Conservation (phyloP, 495 filamentous ascomycete species). For the Aspergillus biplanus region DNA sequence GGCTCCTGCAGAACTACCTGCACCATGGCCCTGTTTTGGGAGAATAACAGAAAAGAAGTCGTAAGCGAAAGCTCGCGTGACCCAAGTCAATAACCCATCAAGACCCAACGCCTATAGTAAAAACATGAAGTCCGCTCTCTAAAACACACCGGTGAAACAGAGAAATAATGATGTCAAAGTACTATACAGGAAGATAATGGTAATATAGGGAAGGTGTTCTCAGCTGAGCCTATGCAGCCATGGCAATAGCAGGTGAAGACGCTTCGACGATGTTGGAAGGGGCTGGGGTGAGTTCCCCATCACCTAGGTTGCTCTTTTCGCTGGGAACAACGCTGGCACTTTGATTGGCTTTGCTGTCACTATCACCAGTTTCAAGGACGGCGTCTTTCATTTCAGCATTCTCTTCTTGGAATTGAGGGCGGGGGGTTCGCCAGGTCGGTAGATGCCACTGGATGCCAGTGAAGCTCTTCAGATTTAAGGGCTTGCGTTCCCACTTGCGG, state of each 20-base stretch:
- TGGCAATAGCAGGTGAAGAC: slow-evolving; percentile 51
- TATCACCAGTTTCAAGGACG: slow-evolving; percentile 58
- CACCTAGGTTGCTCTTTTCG: slow-evolving; percentile 71
- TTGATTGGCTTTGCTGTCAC: slow-evolving; percentile 77
- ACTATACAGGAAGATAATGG: slow-evolving; percentile 28
- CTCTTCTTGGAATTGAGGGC: slow-evolving; percentile 42
- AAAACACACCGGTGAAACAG: slow-evolving; percentile 15
- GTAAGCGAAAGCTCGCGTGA: slow-evolving; percentile 15
- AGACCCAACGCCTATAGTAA: slow-evolving; percentile 21
- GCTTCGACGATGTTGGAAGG: slow-evolving; percentile 47
- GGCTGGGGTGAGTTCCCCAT: slow-evolving; percentile 50
- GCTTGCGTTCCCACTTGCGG: slow-evolving; percentile 84
- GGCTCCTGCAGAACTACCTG: neutral
- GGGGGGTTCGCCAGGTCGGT: slow-evolving; percentile 80
- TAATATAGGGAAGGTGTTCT: neutral
- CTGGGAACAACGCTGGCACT: slow-evolving; percentile 62
- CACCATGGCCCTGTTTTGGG: neutral
- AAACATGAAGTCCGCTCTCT: slow-evolving; percentile 10
- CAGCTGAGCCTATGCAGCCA: slow-evolving; percentile 36
- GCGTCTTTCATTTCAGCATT: slow-evolving; percentile 48
- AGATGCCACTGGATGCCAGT: slow-evolving; percentile 87
- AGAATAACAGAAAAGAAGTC: slow-evolving; percentile 5
- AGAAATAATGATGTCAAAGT: slow-evolving; percentile 22
- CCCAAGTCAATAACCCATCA: slow-evolving; percentile 14
- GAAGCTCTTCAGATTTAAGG: slow-evolving; percentile 86